Evolutionary conservation across 345 rosid genomes (phyloP).

Genomic region (Salix udensis): DNA sequence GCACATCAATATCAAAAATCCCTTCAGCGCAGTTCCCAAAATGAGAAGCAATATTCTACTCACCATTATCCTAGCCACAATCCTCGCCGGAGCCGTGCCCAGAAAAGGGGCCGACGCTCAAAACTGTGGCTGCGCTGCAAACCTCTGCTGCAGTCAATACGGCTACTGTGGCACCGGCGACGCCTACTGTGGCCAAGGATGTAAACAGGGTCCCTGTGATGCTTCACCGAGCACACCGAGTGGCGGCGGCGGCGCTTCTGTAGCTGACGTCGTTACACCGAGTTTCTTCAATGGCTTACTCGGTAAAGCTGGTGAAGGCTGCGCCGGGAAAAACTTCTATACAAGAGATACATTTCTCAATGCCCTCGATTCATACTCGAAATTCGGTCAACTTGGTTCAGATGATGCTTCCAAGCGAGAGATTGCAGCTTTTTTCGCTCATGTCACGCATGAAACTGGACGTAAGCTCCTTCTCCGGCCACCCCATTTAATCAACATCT

Average conservation of each 20-base stretch:
- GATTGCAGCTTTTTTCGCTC: constrained; percentile 49
- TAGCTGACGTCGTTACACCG: constrained; percentile 33
- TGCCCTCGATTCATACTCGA: constrained; percentile 23
- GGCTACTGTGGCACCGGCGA: constrained; percentile 33
- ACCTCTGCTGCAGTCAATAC: constrained; percentile 29
- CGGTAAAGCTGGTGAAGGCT: constrained; percentile 20
- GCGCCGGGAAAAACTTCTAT: constrained; percentile 44
- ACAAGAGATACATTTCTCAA: constrained; percentile 31
- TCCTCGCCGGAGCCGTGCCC: background rate
- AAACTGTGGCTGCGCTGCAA: constrained; percentile 29
- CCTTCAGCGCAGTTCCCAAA: background rate
- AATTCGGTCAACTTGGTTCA: constrained; percentile 35
- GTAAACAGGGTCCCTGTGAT: constrained; percentile 28
- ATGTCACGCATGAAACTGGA: constrained; percentile 47
- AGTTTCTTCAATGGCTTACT: constrained; percentile 42
- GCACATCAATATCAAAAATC: background rate
- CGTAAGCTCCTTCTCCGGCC: constrained; percentile 19
- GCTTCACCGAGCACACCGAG: background rate
- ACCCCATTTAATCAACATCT: too few species aligned
- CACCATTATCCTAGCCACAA: background rate
- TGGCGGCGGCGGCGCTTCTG: constrained; percentile 12
- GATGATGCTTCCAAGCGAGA: constrained; percentile 44
- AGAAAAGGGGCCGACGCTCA: constrained; percentile 9
- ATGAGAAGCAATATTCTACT: background rate
- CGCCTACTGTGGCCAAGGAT: constrained; percentile 25